These are phyloP conservation scores for Zymoseptoria pseudotritici DNA, from an alignment of 2,329 filamentous ascomycete species.

Conservation along the genomic window DNA sequence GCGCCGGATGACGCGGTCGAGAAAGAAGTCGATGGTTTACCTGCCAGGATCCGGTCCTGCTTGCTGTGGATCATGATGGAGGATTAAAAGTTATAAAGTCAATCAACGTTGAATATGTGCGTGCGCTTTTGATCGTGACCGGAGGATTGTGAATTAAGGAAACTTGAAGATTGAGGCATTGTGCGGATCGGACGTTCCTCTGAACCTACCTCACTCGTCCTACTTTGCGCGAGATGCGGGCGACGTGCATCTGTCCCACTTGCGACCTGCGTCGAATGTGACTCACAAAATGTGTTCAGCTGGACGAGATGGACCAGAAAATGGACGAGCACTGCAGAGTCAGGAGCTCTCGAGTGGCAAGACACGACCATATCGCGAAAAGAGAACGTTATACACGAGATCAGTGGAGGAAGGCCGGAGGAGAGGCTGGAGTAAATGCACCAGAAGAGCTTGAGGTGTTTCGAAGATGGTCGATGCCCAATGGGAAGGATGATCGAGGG, in stretches of 20 bases:
- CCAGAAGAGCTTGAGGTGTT: neutral
- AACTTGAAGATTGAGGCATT: constrained; percentile 15
- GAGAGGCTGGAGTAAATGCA: constrained; percentile 27
- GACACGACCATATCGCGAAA: constrained; percentile 30
- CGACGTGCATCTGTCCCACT: constrained; percentile 1
- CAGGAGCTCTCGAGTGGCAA: constrained; percentile 12
- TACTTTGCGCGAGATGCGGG: neutral
- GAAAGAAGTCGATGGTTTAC: constrained; percentile 29
- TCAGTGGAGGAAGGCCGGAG: constrained; percentile 21
- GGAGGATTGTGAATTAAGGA: constrained; percentile 10
- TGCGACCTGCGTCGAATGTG: constrained; percentile 20
- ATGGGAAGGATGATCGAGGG: constrained; percentile 4
- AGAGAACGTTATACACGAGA: constrained; percentile 26
- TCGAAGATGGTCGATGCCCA: constrained; percentile 9
- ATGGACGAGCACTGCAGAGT: constrained; percentile 12
- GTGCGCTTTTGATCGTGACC: constrained; percentile 13
- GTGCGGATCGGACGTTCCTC: constrained; percentile 5
- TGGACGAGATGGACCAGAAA: constrained; percentile 14
- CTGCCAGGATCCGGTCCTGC: constrained; percentile 25
- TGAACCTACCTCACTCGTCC: constrained; percentile 2
- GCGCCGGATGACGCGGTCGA: constrained; percentile 26
- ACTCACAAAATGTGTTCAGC: constrained; percentile 17
- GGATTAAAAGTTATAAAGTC: constrained; percentile 16
- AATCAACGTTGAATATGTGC: constrained; percentile 5
- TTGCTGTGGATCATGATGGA: constrained; percentile 21